Percentiles rank a stretch among this genome's conserved stretches.
phyloP scores from a whole-genome alignment of 1,139 yeast genomes.

The Chernovozyma aurita region DNA sequence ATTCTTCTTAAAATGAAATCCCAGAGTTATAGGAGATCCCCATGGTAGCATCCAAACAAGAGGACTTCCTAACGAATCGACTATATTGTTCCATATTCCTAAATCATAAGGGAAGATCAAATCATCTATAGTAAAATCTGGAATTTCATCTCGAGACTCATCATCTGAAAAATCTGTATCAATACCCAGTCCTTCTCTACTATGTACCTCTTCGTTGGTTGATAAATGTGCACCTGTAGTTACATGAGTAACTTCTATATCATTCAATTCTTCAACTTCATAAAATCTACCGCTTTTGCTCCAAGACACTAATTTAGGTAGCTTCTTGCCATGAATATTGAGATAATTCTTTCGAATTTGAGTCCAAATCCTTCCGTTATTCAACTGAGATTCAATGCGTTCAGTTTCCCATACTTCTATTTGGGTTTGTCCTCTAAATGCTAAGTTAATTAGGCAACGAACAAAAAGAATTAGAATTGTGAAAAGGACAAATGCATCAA shows the following conservation, averaged over 20 bases:
- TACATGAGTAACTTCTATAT: neutral
- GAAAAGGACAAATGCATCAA: conserved; percentile 54
- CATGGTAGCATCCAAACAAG: conserved; percentile 70
- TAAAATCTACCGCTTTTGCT: conserved; percentile 18
- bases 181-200: neutral
- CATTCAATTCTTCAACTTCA: conserved; percentile 11
- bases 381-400: conserved; percentile 64
- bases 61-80: conserved; percentile 51
- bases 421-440: conserved; percentile 75
- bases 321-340: conserved; percentile 34
- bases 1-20: conserved; percentile 53
- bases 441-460: conserved; percentile 56
- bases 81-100: conserved; percentile 53
- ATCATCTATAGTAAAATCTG: conserved; percentile 49
- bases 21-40: conserved; percentile 41
- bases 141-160: conserved; percentile 9
- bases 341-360: conserved; percentile 45
- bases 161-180: neutral
- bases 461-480: conserved; percentile 56
- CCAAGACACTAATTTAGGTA: conserved; percentile 52
- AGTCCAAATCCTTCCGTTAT: conserved; percentile 48
- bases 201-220: neutral
- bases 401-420: conserved; percentile 93
- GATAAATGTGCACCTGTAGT: neutral
- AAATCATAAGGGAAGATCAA: conserved; percentile 79